Evolutionary conservation across 306 rosid species (phyloP).

Genomic region (Ormosia emarginata): DNA sequence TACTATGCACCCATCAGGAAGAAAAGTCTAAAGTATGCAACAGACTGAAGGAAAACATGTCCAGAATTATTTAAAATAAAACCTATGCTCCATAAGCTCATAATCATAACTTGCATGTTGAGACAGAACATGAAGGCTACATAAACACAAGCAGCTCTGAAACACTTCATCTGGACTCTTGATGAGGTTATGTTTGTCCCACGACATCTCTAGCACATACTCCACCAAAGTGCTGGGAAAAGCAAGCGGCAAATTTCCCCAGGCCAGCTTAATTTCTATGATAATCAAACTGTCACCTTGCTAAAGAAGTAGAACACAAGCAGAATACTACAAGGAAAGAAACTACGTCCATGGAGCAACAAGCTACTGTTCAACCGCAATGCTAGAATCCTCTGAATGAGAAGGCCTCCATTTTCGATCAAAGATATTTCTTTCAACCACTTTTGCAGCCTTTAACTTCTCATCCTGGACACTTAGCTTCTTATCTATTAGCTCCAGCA

Average conservation of each 20-base stretch:
- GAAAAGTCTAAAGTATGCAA: background rate
- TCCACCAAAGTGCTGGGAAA: background rate
- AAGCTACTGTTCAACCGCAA: conserved; percentile 42
- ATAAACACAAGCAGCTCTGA: background rate
- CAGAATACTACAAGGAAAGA: background rate
- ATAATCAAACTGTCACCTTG: background rate
- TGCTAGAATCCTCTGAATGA: conserved; percentile 35
- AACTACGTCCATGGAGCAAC: background rate
- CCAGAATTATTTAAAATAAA: too few species aligned
- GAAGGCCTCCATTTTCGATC: conserved; percentile 85
- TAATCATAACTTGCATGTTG: background rate
- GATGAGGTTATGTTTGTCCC: background rate
- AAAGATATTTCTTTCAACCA: conserved; percentile 46
- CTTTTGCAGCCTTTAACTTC: conserved; percentile 39
- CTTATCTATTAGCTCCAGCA: conserved; percentile 70
- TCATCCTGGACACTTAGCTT: conserved; percentile 56
- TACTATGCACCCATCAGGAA: too few species aligned
- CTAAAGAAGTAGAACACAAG: background rate
- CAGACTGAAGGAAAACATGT: background rate
- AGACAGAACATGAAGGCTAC: background rate
- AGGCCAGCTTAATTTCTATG: background rate
- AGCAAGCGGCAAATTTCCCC: background rate
- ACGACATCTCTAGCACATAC: background rate
- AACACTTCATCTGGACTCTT: conserved; percentile 2
- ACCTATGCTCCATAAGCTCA: background rate